Conservation (phyloP, 1,139 yeast species). For the Yamadazyma blattariae region DNA sequence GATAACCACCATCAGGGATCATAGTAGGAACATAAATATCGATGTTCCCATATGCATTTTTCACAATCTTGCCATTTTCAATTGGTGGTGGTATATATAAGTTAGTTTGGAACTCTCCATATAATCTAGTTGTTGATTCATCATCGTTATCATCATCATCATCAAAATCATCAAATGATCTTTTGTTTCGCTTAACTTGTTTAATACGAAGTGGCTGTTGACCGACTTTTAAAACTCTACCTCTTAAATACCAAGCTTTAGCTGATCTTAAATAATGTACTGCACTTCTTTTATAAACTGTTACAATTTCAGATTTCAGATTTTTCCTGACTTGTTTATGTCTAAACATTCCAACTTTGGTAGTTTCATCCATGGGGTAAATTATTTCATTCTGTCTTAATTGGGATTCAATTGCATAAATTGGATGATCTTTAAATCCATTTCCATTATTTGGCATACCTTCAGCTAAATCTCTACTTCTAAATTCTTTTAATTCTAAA, state of each 20-base stretch:
- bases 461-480: constrained; percentile 64
- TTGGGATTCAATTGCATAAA: constrained; percentile 79
- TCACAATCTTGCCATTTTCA: constrained; percentile 62
- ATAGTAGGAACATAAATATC: constrained; percentile 74
- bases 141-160: constrained; percentile 52
- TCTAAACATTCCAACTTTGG: constrained; percentile 67
- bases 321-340: constrained; percentile 22
- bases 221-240: constrained; percentile 72
- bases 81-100: constrained; percentile 65
- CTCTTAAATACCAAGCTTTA: constrained; percentile 82
- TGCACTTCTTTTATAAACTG: constrained; percentile 66
- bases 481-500: constrained; percentile 69
- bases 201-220: constrained; percentile 58
- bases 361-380: constrained; percentile 56
- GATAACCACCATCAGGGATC: constrained; percentile 81
- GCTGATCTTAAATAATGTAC: constrained; percentile 69
- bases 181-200: constrained; percentile 8
- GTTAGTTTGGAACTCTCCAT: constrained; percentile 77
- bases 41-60: constrained; percentile 78
- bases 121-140: constrained; percentile 47
- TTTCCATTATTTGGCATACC: constrained; percentile 84
- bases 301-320: constrained; percentile 36
- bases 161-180: constrained; percentile 27
- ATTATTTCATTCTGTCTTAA: constrained; percentile 69
- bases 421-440: constrained; percentile 85